phyloP scores from a whole-genome alignment of 2,329 filamentous ascomycete species.

The Ustulina deusta region DNA sequence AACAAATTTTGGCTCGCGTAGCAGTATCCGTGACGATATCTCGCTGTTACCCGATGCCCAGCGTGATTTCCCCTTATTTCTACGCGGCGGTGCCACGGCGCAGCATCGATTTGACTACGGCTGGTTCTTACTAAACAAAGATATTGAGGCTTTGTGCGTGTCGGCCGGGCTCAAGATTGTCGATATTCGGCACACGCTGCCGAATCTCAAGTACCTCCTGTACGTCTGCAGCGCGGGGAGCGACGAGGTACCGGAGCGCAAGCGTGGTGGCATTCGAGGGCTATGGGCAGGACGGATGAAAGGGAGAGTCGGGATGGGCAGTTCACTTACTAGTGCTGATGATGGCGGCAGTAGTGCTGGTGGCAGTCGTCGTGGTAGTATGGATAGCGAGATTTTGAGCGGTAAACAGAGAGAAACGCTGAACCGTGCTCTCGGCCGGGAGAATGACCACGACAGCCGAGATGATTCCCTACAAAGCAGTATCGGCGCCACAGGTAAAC shows the following conservation, averaged over 20 bases:
- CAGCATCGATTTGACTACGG: conserved; percentile 95
- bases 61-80: conserved; percentile 83
- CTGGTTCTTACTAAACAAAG: conserved; percentile 96
- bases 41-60: conserved; percentile 58
- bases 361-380: conserved; percentile 51
- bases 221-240: conserved; percentile 88
- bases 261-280: conserved; percentile 70
- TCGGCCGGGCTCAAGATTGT: conserved; percentile 81
- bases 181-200: conserved; percentile 90
- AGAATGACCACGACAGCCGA: conserved; percentile 30
- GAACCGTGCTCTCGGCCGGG: conserved; percentile 51
- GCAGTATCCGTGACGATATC: conserved; percentile 75
- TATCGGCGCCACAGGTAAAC: conserved; percentile 16
- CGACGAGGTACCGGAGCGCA: conserved; percentile 71
- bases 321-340: conserved; percentile 43
- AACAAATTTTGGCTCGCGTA: conserved; percentile 75
- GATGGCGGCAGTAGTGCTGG: conserved; percentile 56
- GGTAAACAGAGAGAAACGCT: conserved; percentile 58
- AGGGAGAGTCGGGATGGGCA: conserved; percentile 48
- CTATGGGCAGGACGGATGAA: conserved; percentile 64
- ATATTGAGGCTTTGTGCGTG: conserved; percentile 79
- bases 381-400: conserved; percentile 49
- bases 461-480: conserved; percentile 34
- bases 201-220: conserved; percentile 92
- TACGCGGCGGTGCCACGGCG: conserved; percentile 71